These are phyloP conservation scores for Phytophthora megakarya DNA, from an alignment of 352 stramenopile species.

Conservation along the genomic window DNA sequence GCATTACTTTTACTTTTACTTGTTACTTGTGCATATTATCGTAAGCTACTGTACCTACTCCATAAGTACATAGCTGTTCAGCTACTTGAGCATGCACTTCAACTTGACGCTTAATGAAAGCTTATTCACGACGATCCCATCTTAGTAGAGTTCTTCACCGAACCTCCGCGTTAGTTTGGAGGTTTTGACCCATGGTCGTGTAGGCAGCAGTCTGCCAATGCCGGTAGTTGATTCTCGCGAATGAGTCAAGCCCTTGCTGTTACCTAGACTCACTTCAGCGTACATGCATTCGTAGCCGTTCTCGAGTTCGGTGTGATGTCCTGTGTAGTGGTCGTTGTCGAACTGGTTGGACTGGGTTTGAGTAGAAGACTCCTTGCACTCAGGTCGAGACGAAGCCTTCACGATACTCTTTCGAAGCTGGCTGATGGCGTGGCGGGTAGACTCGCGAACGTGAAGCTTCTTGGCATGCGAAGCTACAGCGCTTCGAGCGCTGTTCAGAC, in stretches of 20 bases:
- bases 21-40: too few relatives aligned
- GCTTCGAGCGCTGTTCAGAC: constrained; percentile 21
- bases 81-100: constrained; percentile 29
- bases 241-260: constrained; percentile 4
- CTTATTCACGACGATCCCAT: constrained; percentile 11
- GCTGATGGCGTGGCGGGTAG: constrained; percentile 27
- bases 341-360: constrained; percentile 12
- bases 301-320: constrained; percentile 5
- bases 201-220: constrained; percentile 13
- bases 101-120: constrained; percentile 17
- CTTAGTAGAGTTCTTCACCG: constrained; percentile 19
- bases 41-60: too few relatives aligned
- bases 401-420: constrained; percentile 29
- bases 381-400: constrained; percentile 1
- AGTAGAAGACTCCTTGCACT: not conserved
- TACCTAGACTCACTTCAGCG: constrained; percentile 20
- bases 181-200: constrained; percentile 27
- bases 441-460: constrained; percentile 36
- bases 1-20: too few relatives aligned
- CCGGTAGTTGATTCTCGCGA: not conserved
- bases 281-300: constrained; percentile 31
- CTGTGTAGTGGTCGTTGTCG: constrained; percentile 12
- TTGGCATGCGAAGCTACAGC: constrained; percentile 16
- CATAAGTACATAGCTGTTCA: too few relatives aligned
- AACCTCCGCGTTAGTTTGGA: constrained; percentile 16